Evolutionary conservation across 805 yeast genomes (phyloP).

Genomic region (Hermanozyma aechmeae): DNA sequence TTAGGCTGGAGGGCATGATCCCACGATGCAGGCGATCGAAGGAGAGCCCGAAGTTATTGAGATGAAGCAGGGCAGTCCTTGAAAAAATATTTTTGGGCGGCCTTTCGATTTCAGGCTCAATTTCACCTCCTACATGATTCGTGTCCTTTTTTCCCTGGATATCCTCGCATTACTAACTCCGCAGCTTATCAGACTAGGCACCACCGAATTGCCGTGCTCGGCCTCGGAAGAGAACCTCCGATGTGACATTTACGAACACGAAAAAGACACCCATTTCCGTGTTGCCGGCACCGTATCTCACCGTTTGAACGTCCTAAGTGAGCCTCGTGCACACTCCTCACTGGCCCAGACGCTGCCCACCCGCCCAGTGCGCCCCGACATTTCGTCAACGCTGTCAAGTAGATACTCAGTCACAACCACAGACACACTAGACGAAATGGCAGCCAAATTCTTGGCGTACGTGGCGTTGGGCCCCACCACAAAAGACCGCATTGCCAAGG

Average conservation of each 20-base stretch:
- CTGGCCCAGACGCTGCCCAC: not conserved
- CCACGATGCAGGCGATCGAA: no score
- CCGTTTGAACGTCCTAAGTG: conserved; percentile 22
- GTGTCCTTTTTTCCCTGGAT: no score
- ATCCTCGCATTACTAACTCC: no score
- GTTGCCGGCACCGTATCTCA: conserved; percentile 23
- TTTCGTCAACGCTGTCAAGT: conserved; percentile 3
- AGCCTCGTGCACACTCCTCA: no score
- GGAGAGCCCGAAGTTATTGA: no score
- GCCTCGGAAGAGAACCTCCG: conserved; percentile 25
- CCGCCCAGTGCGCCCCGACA: conserved; percentile 1
- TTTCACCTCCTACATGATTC: no score
- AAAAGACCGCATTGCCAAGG: conserved; percentile 2
- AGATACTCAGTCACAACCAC: conserved; percentile 4
- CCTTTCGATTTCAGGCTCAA: no score
- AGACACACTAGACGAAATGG: conserved; percentile 4
- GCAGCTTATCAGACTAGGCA: no score
- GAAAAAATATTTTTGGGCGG: no score
- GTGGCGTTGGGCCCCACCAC: conserved; percentile 12
- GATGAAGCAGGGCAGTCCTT: no score
- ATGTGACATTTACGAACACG: conserved; percentile 27
- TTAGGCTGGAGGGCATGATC: no score
- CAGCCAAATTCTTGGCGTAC: conserved; percentile 6
- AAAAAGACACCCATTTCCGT: no score
- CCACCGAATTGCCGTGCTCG: conserved; percentile 24